These are phyloP conservation scores for Fremontodendron californicum DNA, from an alignment of 345 rosid genomes.

Conservation along the genomic window DNA sequence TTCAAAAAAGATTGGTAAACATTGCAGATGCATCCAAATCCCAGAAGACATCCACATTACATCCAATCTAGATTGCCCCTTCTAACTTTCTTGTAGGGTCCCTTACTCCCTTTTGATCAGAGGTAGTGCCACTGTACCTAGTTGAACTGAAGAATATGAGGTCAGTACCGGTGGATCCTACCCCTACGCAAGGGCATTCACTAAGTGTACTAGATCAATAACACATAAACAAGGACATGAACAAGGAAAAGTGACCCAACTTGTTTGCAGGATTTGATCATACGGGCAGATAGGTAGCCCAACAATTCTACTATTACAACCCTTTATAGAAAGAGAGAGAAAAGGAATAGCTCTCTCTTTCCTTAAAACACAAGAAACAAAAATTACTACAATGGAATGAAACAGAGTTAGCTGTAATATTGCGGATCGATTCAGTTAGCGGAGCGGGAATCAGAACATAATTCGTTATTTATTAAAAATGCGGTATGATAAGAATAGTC, in stretches of 20 bases:
- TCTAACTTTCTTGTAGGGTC: background rate
- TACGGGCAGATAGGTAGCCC: background rate
- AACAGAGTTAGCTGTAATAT: too few relatives aligned
- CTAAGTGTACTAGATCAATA: background rate
- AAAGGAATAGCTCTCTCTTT: background rate
- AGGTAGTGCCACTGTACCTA: background rate
- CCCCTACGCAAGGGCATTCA: background rate
- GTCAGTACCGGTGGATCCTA: constrained; percentile 2
- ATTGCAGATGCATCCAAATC: too few relatives aligned
- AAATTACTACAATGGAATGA: background rate
- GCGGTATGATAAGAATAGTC: too few relatives aligned
- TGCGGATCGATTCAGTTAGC: too few relatives aligned
- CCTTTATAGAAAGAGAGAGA: background rate
- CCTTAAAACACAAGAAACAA: background rate
- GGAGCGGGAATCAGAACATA: too few relatives aligned
- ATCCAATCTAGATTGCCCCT: constrained; percentile 1
- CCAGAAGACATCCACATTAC: background rate
- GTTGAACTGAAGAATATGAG: background rate
- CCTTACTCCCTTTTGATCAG: constrained; percentile 14
- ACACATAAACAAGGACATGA: constrained; percentile 12
- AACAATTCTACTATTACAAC: background rate
- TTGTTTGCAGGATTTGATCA: constrained; percentile 2
- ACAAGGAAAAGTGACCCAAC: constrained; percentile 1
- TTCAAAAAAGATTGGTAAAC: background rate
- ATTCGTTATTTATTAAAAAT: too few relatives aligned